Evolutionary conservation across 1,284 basidiomycete genomes (phyloP).

Genomic region (Moesziomyces aphidis): DNA sequence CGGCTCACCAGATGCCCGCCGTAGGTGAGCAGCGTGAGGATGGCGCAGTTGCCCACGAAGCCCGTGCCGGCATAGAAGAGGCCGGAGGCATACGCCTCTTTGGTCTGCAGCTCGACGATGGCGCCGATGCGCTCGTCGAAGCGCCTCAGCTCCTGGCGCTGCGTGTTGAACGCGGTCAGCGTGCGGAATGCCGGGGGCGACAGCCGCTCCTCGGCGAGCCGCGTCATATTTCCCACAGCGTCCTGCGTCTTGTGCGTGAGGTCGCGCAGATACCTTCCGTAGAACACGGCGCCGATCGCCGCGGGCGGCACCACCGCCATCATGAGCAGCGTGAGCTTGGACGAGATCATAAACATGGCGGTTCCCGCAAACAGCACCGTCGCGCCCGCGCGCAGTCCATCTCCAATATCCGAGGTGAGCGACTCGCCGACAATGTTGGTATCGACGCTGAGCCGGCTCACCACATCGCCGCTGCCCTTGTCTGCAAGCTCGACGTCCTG

Average conservation of each 20-base stretch:
- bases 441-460: constrained; percentile 90
- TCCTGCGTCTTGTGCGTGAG: constrained; percentile 93
- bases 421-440: constrained; percentile 95
- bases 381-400: constrained; percentile 59
- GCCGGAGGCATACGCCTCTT: constrained; percentile 89
- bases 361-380: constrained; percentile 74
- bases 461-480: constrained; percentile 90
- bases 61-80: constrained; percentile 90
- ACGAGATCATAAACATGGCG: constrained; percentile 95
- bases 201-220: constrained; percentile 87
- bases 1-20: constrained; percentile 90
- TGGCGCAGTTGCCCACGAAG: constrained; percentile 92
- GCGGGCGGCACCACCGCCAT: constrained; percentile 93
- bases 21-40: constrained; percentile 89
- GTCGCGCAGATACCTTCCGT: constrained; percentile 92
- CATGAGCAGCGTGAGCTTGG: constrained; percentile 90
- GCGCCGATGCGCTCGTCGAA: constrained; percentile 74
- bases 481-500: constrained; percentile 87
- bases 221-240: constrained; percentile 90
- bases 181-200: constrained; percentile 83
- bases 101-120: constrained; percentile 82
- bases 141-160: constrained; percentile 76
- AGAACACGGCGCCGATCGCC: constrained; percentile 94
- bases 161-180: constrained; percentile 87
- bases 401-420: constrained; percentile 70